phyloP scores from a whole-genome alignment of 768 basidiomycete species.

The Rhodotorula diobovata region DNA sequence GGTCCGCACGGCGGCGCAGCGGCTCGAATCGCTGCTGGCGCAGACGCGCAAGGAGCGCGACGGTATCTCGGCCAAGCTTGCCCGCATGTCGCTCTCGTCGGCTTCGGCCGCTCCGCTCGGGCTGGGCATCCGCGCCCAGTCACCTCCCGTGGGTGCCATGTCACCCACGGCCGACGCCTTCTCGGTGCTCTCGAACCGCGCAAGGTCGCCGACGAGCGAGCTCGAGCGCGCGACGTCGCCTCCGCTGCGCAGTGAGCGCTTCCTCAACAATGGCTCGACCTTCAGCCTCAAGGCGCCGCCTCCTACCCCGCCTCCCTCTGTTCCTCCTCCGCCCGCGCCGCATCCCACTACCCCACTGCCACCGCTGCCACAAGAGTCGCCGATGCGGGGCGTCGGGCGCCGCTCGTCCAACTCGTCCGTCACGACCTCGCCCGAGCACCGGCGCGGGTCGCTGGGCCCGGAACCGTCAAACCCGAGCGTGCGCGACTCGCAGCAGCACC shows the following conservation, averaged over 20 bases:
- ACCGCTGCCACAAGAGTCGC: neutral
- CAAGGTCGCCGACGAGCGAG: constrained; percentile 25
- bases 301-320: constrained; percentile 77
- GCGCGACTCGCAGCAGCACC: constrained; percentile 23
- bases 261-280: constrained; percentile 22
- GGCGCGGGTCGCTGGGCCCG: constrained; percentile 20
- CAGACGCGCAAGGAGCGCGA: constrained; percentile 71
- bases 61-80: constrained; percentile 53
- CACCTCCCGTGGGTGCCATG: neutral
- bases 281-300: constrained; percentile 69
- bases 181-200: neutral
- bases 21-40: constrained; percentile 78
- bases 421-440: neutral
- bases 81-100: constrained; percentile 30
- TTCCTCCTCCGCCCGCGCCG: constrained; percentile 75
- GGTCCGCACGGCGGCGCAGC: constrained; percentile 65
- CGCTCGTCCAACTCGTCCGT: constrained; percentile 27
- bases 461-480: neutral
- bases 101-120: constrained; percentile 3
- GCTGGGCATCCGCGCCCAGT: constrained; percentile 1
- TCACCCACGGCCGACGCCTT: neutral
- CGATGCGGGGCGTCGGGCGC: constrained; percentile 1
- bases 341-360: constrained; percentile 18
- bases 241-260: constrained; percentile 25
- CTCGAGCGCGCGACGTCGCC: constrained; percentile 29